phyloP scores from a whole-genome alignment of 2,329 filamentous ascomycete species.

The Orbilia javanica region DNA sequence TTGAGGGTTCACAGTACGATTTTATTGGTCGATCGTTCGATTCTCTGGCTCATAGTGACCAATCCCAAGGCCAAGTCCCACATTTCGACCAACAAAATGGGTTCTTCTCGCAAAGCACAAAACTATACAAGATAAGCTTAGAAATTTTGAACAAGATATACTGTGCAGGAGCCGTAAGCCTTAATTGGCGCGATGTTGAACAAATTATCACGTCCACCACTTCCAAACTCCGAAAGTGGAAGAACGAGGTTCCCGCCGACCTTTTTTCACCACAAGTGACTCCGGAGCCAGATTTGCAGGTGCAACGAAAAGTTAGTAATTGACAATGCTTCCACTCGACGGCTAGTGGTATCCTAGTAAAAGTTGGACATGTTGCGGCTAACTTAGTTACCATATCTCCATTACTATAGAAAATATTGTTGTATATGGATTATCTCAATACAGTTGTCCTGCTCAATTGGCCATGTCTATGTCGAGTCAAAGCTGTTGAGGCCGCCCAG shows the following conservation, averaged over 20 bases:
- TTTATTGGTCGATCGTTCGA: constrained; percentile 15
- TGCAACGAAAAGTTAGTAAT: constrained; percentile 52
- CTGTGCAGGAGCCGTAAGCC: constrained; percentile 60
- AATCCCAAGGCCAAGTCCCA: constrained; percentile 9
- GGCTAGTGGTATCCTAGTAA: constrained; percentile 27
- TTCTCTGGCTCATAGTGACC: constrained; percentile 5
- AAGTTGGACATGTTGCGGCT: constrained; percentile 30
- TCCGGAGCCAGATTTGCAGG: constrained; percentile 32
- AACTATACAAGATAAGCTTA: constrained; percentile 60
- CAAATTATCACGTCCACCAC: constrained; percentile 48
- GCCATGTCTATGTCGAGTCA: constrained; percentile 60
- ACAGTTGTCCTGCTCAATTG: constrained; percentile 60
- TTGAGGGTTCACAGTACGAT: constrained; percentile 2
- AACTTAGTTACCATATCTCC: constrained; percentile 30
- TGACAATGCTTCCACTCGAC: constrained; percentile 21
- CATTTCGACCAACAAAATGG: constrained; percentile 44
- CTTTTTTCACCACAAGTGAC: constrained; percentile 26
- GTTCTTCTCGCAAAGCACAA: constrained; percentile 61
- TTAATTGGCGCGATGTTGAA: constrained; percentile 62
- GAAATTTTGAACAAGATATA: constrained; percentile 61
- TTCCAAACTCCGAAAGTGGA: constrained; percentile 48
- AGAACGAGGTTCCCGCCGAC: constrained; percentile 27
- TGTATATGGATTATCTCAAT: constrained; percentile 60
- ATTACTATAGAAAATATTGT: constrained; percentile 48
- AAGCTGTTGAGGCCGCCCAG: constrained; percentile 54